These are phyloP conservation scores for Jacaranda copaia DNA, from an alignment of 257 asterid species.

Conservation along the genomic window DNA sequence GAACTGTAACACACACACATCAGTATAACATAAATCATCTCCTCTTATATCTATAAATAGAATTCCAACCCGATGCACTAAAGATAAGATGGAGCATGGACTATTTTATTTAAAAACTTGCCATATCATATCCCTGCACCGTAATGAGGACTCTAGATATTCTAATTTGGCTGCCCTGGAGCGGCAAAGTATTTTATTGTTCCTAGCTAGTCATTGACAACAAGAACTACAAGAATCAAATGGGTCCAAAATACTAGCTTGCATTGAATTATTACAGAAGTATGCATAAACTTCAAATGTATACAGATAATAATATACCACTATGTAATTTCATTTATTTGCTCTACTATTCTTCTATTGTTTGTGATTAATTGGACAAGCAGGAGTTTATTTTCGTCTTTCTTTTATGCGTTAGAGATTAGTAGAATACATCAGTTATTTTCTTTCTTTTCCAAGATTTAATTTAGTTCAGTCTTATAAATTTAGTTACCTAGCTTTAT, in stretches of 20 bases:
- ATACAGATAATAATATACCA: neutral
- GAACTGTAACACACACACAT: neutral
- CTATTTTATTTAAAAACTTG: too few relatives aligned
- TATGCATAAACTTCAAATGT: neutral
- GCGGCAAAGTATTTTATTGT: too few relatives aligned
- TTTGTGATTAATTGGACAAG: neutral
- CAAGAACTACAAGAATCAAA: neutral
- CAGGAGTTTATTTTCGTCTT: neutral
- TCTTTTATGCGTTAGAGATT: neutral
- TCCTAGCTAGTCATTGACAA: too few relatives aligned
- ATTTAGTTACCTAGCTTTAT: too few relatives aligned
- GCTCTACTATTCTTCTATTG: neutral
- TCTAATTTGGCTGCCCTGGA: too few relatives aligned
- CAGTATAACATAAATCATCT: neutral
- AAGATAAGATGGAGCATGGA: neutral
- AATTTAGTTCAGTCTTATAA: neutral
- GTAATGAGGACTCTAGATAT: too few relatives aligned
- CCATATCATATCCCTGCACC: too few relatives aligned
- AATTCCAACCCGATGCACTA: neutral
- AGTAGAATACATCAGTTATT: neutral
- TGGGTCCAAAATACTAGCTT: neutral
- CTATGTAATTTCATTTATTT: conserved; percentile 4
- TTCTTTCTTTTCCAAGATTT: neutral
- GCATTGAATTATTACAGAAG: neutral
- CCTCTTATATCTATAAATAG: neutral